Base-by-base conservation (phyloP, 75 land plant species). In the Pinus tabuliformis region DNA sequence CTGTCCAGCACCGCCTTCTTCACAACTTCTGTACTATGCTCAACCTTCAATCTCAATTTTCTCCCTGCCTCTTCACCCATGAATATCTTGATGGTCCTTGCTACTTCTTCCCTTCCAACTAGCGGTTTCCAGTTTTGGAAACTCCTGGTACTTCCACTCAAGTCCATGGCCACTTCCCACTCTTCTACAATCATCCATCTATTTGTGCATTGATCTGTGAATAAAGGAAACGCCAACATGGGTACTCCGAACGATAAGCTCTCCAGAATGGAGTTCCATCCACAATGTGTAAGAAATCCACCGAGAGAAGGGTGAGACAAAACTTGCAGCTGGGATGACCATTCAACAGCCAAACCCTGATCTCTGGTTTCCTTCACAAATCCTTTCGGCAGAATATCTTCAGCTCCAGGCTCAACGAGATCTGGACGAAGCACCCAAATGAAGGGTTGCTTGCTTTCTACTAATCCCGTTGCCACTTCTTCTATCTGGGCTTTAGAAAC, bases 241-340 rank as follows among this genome's bases (percentile, higher is more conserved):
- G 92, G 90, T 13, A 87, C 80, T 3, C 76, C 79, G 65, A 84
- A 65, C 79, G 81, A 78, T 5, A 85, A 56, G 78, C 89, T 90
- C 74, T 87, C 92, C 62, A 87, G 49, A 26, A 83, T 79, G 11
- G 92, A 90, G 72, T 90, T 90, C 89, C 89, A 90, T 22, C 90
- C 87, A 57, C 92, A 90, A 49, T 90, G 92, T 6, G 83, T 85
- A 6, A 87, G 74, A 59, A 90, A 87, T 13, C 83, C 92, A 5
- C 87, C 92, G 7, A 87, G 56, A 0, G 89, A 75, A 13, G 75
- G 74, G 62, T 87, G 90, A 16, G 79, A 71, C 39, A 90, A 22
- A n/a, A 85, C 87, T 21, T 78, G 75, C 33, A 71, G 45, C 66
- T 87, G 87, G 3, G 78, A 20, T n/a, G 81, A 78, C 90, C 92